Evolutionary conservation across 768 basidiomycete genomes (phyloP).

Genomic region (Clathrus columnatus): DNA sequence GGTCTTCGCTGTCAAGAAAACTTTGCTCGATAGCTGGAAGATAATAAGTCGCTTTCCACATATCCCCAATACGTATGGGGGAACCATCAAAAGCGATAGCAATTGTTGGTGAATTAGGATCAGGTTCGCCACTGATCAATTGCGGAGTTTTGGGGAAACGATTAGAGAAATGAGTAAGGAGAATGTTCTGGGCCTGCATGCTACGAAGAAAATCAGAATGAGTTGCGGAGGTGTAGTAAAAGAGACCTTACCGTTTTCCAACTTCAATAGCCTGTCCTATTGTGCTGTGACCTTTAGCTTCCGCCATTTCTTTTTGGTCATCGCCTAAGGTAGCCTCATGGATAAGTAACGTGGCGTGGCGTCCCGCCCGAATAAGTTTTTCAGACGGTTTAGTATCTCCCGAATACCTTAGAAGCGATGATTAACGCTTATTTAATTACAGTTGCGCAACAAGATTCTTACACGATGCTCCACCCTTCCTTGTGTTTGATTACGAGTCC

Average conservation of each 20-base stretch:
- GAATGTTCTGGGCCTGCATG: conserved; percentile 75
- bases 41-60: conserved; percentile 84
- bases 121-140: conserved; percentile 19
- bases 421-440: not conserved
- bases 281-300: conserved; percentile 78
- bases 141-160: conserved; percentile 85
- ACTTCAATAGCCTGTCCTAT: conserved; percentile 80
- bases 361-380: conserved; percentile 54
- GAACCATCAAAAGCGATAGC: conserved; percentile 79
- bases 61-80: conserved; percentile 59
- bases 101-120: conserved; percentile 35
- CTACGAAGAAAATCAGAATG: conserved; percentile 28
- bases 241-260: conserved; percentile 48
- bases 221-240: not conserved
- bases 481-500: conserved; percentile 59
- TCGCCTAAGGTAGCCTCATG: conserved; percentile 94
- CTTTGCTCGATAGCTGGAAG: conserved; percentile 59
- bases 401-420: conserved; percentile 57
- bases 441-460: conserved; percentile 22
- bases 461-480: conserved; percentile 76
- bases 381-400: conserved; percentile 82
- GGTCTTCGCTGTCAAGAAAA: conserved; percentile 42
- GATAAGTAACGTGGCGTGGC: conserved; percentile 70
- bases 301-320: conserved; percentile 66
- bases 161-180: conserved; percentile 95